Conservation (phyloP, 108 stramenopile genomes). For the Fragilariopsis cylindrus region DNA sequence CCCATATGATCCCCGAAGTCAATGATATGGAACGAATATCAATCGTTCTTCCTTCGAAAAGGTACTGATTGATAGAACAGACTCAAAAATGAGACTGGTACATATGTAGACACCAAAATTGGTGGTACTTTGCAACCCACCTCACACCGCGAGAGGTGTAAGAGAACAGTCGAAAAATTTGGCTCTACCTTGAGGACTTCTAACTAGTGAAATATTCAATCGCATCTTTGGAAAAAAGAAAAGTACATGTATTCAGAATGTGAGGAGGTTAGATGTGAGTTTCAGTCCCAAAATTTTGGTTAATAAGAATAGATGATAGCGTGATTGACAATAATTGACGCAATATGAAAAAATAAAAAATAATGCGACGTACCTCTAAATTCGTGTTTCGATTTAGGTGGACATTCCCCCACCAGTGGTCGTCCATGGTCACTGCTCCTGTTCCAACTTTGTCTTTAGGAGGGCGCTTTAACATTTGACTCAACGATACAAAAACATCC, state of each 20-base stretch:
- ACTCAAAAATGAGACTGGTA: too few species aligned
- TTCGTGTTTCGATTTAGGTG: constrained; percentile 44
- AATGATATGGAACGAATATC: too few species aligned
- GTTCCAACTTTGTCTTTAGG: constrained; percentile 8
- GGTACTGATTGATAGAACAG: too few species aligned
- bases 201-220: constrained; percentile 73
- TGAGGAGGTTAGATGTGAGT: too few species aligned
- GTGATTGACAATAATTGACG: too few species aligned
- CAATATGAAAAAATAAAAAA: neutral
- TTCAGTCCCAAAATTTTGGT: neutral
- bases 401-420: constrained; percentile 66
- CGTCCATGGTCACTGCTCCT: neutral
- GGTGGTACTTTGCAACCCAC: too few species aligned
- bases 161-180: constrained; percentile 84
- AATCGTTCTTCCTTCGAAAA: too few species aligned
- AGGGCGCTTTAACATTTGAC: constrained; percentile 58
- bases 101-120: too few species aligned
- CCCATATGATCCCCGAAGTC: too few species aligned
- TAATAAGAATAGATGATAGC: neutral
- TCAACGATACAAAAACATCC: constrained; percentile 73
- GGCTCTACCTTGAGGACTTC: constrained; percentile 62
- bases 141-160: constrained; percentile 9
- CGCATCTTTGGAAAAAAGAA: constrained; percentile 46
- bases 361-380: constrained; percentile 34
- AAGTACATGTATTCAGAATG: neutral